Evolutionary conservation across 176 grass and related monocot species (phyloP), one percentile per base, ranked within the genome.

Genomic region (Oryza rufipogon): DNA sequence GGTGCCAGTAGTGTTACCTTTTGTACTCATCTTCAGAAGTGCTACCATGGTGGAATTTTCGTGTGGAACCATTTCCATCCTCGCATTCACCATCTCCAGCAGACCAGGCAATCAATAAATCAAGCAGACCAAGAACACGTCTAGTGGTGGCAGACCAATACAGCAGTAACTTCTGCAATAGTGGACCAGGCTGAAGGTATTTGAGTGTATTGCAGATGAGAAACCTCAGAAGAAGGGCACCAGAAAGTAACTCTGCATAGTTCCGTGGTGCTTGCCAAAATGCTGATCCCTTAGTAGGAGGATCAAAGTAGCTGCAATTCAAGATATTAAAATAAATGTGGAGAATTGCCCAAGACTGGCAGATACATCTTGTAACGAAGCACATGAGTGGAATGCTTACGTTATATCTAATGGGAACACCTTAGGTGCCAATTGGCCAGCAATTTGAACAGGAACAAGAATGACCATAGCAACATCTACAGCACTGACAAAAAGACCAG

Each of bases 401-500:
- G 7, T 51, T 65, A 82, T 87, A 48, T 87, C 66, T 33, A 87
- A 58, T 10, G 79, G 86, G 86, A 87, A 71, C 26, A 87, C 0
- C n/a, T 36, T 34, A 25, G 86, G 86, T 38, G 41, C 86, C 28
- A 87, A 70, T 64, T 8, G 51, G 6, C 14, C 47, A 36, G 49
- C 71, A 76, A 82, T 77, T 77, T 77, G 49, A 48, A 87, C 80
- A 77, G 86, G 79, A 70, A 81, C 73, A 70, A 87, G 66, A 82
- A 87, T 71, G 26, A 82, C 65, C 64, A 77, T 63, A 61, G 14
- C 65, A 75, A 77, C 7, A 77, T 41, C 64, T 41, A 71, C 61
- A 71, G 26, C 7, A 19, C 42, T 61, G 54, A 77, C 12, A 41
- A 64, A 66, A 71, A 78, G 30, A 41, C 3, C 3, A 63, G 17